These are phyloP conservation scores for Uronychia setigera DNA, from an alignment of 73 alveolate genomes.

Conservation along the genomic window DNA sequence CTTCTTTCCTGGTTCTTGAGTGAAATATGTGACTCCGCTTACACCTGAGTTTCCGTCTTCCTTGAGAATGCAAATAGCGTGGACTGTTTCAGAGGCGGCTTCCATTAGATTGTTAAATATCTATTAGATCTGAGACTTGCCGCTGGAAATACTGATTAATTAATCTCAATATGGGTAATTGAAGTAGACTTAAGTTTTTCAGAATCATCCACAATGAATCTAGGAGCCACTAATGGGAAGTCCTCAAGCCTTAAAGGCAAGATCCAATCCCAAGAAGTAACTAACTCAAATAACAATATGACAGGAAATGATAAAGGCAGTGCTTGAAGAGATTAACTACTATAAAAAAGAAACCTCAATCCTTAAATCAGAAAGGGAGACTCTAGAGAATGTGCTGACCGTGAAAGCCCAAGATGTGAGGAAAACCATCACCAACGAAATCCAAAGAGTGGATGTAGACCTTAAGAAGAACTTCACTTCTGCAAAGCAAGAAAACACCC, in stretches of 20 bases:
- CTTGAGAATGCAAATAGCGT: conserved; percentile 66
- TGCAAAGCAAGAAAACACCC: conserved; percentile 80
- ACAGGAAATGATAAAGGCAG: conserved; percentile 81
- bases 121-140: background rate
- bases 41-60: conserved; percentile 73
- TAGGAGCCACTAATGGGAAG: background rate
- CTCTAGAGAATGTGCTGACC: conserved; percentile 72
- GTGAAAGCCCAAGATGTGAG: conserved; percentile 79
- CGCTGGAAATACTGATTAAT: background rate
- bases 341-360: conserved; percentile 75
- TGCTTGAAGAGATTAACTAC: conserved; percentile 87
- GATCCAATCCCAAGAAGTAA: conserved; percentile 46
- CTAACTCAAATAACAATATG: background rate
- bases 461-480: conserved; percentile 50
- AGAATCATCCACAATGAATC: background rate
- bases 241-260: conserved; percentile 47
- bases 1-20: conserved; percentile 70
- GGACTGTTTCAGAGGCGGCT: conserved; percentile 29
- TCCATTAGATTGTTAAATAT: conserved; percentile 30
- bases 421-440: conserved; percentile 67
- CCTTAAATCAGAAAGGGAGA: conserved; percentile 81
- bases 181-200: background rate
- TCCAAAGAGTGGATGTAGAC: conserved; percentile 70
- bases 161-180: background rate
- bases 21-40: conserved; percentile 66